phyloP scores from a whole-genome alignment of 148 eudicot genomes.

The Heliamphora exappendiculata region DNA sequence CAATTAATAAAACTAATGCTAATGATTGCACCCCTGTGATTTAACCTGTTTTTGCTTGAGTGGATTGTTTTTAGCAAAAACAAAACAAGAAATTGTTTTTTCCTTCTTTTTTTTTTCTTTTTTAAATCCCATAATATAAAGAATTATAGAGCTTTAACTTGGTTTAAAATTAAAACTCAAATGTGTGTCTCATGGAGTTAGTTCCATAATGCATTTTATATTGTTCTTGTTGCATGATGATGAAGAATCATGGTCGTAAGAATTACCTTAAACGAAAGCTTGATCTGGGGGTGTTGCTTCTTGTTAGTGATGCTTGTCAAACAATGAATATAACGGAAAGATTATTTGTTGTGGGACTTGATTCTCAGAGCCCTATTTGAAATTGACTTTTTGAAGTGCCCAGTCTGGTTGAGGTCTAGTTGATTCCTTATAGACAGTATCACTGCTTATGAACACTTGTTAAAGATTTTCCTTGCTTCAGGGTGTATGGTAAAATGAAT shows the following conservation, averaged over 20 bases:
- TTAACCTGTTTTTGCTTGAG: background rate
- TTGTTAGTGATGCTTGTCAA: background rate
- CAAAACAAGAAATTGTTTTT: background rate
- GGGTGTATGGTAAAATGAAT: background rate
- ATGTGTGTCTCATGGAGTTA: background rate
- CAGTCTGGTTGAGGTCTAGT: background rate
- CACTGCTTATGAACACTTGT: background rate
- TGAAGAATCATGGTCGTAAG: background rate
- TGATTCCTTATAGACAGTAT: background rate
- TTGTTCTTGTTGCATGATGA: background rate
- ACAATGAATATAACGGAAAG: background rate
- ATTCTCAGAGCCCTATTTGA: background rate
- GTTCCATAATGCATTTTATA: background rate
- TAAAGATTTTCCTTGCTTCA: background rate
- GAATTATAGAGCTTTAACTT: background rate
- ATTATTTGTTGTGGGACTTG: background rate
- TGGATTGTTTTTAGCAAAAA: background rate
- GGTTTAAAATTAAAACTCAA: background rate
- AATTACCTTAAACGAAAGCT: background rate
- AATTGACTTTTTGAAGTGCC: background rate
- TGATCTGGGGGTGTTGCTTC: slow-evolving; percentile 1
- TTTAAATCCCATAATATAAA: background rate
- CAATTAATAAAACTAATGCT: background rate
- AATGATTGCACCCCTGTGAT: background rate
- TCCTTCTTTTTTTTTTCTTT: background rate